Conservation (phyloP, 441 rosid species). For the Lepidium campestre region DNA sequence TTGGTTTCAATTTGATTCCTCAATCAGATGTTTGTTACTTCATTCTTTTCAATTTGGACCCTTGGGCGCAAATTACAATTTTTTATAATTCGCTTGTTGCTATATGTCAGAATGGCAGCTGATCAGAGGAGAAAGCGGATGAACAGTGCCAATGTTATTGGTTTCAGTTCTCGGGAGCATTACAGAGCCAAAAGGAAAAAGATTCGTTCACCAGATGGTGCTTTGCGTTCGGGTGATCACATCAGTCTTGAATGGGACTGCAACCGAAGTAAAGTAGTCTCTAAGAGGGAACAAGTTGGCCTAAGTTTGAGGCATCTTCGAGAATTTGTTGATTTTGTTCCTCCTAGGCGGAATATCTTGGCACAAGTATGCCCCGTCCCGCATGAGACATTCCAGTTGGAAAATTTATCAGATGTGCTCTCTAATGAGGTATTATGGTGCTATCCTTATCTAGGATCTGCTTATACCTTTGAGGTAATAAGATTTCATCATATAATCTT, state of each 20-base stretch:
- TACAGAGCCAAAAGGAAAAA: constrained; percentile 66
- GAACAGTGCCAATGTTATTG: constrained; percentile 54
- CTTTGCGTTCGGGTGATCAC: constrained; percentile 50
- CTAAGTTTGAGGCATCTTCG: constrained; percentile 60
- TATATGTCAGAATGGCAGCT: constrained; percentile 62
- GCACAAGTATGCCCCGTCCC: constrained; percentile 73
- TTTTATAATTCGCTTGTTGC: constrained; percentile 3
- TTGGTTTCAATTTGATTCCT: background rate
- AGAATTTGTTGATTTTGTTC: constrained; percentile 43
- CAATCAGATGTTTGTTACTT: constrained; percentile 13
- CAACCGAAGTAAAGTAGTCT: constrained; percentile 51
- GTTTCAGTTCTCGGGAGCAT: constrained; percentile 52
- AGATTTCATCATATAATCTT: background rate
- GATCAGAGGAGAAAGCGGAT: constrained; percentile 74
- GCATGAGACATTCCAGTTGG: constrained; percentile 62
- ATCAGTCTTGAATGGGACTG: constrained; percentile 86
- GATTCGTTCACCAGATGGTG: constrained; percentile 36
- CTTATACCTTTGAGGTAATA: background rate
- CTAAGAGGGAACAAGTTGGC: constrained; percentile 86
- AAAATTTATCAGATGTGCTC: constrained; percentile 58
- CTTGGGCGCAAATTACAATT: background rate
- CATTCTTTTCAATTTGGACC: background rate
- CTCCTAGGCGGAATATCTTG: constrained; percentile 37
- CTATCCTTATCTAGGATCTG: background rate
- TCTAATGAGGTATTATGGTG: constrained; percentile 56